These are phyloP conservation scores for Ophiorrhiza pumila DNA, from an alignment of 257 asterid species.

Conservation along the genomic window DNA sequence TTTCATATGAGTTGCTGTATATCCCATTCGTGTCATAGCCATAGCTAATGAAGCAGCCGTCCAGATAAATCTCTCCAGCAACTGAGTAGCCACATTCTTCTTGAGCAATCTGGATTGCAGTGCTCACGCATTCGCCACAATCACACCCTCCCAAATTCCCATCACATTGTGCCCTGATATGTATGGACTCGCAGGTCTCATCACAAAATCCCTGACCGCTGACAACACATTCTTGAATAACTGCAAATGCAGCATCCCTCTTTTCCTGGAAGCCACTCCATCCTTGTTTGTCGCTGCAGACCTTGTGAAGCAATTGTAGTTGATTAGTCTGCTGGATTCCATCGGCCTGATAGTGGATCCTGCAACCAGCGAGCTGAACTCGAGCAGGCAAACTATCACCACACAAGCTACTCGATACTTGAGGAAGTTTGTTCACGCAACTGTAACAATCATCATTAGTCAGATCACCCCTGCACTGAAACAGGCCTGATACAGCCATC, in stretches of 20 bases:
- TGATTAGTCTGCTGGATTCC: slow-evolving; percentile 24
- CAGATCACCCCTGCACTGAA: slow-evolving; percentile 53
- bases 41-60: slow-evolving; percentile 48
- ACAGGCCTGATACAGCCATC: slow-evolving; percentile 46
- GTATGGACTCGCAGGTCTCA: slow-evolving; percentile 31
- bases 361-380: slow-evolving; percentile 68
- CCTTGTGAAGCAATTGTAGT: slow-evolving; percentile 37
- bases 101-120: slow-evolving; percentile 42
- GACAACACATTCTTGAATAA: slow-evolving; percentile 36
- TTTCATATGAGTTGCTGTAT: slow-evolving; percentile 25
- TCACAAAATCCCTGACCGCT: slow-evolving; percentile 52
- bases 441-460: slow-evolving; percentile 38
- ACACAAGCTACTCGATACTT: slow-evolving; percentile 32
- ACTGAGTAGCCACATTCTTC: slow-evolving; percentile 49
- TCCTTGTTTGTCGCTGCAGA: slow-evolving; percentile 33
- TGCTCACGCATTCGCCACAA: slow-evolving; percentile 53
- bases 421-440: slow-evolving; percentile 40
- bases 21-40: slow-evolving; percentile 23
- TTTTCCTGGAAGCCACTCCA: slow-evolving; percentile 31
- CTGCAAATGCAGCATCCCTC: slow-evolving; percentile 52
- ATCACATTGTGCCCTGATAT: slow-evolving; percentile 47
- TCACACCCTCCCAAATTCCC: slow-evolving; percentile 50
- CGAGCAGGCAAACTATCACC: slow-evolving; percentile 41
- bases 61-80: slow-evolving; percentile 56
- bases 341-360: slow-evolving; percentile 48